Base-by-base conservation (phyloP, 2,329 filamentous ascomycete species). In the Calcarisporium arbuscula region DNA sequence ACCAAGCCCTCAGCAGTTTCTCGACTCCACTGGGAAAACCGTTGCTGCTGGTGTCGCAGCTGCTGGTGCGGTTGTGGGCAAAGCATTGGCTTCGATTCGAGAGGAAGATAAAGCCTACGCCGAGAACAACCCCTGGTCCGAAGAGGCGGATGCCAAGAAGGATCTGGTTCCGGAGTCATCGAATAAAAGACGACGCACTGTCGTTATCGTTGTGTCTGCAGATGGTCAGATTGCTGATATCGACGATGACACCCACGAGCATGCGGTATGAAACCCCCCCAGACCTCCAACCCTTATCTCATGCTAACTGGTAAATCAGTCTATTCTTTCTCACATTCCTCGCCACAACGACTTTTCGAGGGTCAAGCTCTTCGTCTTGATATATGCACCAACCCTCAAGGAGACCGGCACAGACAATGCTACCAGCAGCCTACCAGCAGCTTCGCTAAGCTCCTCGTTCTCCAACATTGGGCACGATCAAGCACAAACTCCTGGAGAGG, bases 41-140 rank as follows among this genome's bases (percentile, higher is more conserved):
- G 82, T 95, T 20, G 81, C 77, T 12, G 86, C 87, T 1, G 85
- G 88, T 12, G 73, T 94, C 44, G 82, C 86, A 18, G 88, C 87
- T 8, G 87, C 87, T 0, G 85, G 88, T 11, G 84, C 85, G 14
- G 85, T 76, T 30, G 77, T 94, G 41, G 87, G 87, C 27, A 87
- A 82, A 42, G 88, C 87, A 18, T 67, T 95, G 46, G 82, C 82
- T 35, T 81, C 85, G 12, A 92, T 94, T 45, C 75, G 84, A 36
- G 85, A 95, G 56, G 88, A 94, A 53, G 85, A 89, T 53, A 80
- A 78, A 53, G 82, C 82, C 33, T 92, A 83, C 56, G 80, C 79
- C 44, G 90, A 95, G 57, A 86, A 92, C 60, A 84, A 86, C 55
- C 80, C 86, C 34, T 95, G 90, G 90, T 88, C 83, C 11, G 88